Evolutionary conservation across 2,329 filamentous ascomycete species (phyloP).

Genomic region (Aspergillus quadricinctus): DNA sequence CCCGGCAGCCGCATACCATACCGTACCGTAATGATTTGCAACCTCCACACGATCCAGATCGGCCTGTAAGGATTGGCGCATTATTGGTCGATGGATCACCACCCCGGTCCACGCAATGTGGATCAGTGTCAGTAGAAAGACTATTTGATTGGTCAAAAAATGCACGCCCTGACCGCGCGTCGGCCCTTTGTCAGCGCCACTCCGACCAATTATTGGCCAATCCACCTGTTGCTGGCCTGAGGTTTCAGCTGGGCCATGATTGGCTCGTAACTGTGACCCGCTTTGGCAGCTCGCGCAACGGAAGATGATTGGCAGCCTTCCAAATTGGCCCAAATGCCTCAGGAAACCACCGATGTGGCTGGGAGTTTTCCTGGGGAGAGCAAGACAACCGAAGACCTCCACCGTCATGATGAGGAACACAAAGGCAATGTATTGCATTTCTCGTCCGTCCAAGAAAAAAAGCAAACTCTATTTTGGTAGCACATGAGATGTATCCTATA

Average conservation of each 20-base stretch:
- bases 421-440: neutral
- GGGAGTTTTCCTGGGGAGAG: neutral
- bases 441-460: neutral
- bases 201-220: slow-evolving; percentile 9
- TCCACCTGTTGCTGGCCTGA: neutral
- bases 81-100: slow-evolving; percentile 16
- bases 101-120: slow-evolving; percentile 6
- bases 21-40: slow-evolving; percentile 7
- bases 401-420: neutral
- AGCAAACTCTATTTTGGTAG: slow-evolving; percentile 15
- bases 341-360: neutral
- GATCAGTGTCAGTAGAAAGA: neutral
- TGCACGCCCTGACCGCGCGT: slow-evolving; percentile 15
- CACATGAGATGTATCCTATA: slow-evolving; percentile 12
- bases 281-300: slow-evolving; percentile 1
- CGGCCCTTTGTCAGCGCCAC: slow-evolving; percentile 9
- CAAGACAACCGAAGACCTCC: neutral
- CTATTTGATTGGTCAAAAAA: slow-evolving; percentile 8
- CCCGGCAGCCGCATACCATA: slow-evolving; percentile 9
- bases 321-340: neutral
- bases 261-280: slow-evolving; percentile 6
- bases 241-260: slow-evolving; percentile 7
- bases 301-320: slow-evolving; percentile 1
- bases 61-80: slow-evolving; percentile 15
- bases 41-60: slow-evolving; percentile 14